A percentile compares a stretch with the other conserved stretches of the same genome.
These are phyloP conservation scores for Bertia moriformis DNA, from an alignment of 2,329 filamentous ascomycete species.

Conservation along the genomic window DNA sequence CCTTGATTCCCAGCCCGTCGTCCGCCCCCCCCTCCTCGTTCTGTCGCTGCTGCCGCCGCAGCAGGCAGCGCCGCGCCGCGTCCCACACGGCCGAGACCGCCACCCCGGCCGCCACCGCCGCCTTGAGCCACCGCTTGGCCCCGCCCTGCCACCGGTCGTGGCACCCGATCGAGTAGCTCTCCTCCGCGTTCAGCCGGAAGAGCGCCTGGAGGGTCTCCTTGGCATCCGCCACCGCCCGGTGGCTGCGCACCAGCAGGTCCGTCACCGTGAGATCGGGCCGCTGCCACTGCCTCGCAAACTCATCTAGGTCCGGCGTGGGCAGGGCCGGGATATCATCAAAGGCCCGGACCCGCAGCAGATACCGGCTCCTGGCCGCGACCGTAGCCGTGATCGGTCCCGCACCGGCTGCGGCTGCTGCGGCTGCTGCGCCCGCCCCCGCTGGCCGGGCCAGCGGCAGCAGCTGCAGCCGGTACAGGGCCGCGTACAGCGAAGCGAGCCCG, in stretches of 20 bases:
- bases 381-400: no score
- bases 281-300: constrained; percentile 32
- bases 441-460: constrained; percentile 37
- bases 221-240: constrained; percentile 28
- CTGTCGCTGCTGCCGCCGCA: constrained; percentile 5
- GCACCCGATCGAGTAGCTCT: constrained; percentile 38
- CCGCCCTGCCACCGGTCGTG: constrained; percentile 48
- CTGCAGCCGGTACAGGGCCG: constrained; percentile 42
- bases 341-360: constrained; percentile 76
- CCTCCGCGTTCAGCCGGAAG: constrained; percentile 27
- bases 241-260: constrained; percentile 13
- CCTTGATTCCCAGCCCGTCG: constrained; percentile 27
- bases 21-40: constrained; percentile 5
- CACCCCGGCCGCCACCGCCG: constrained; percentile 58
- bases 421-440: constrained; percentile 51
- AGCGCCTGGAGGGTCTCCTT: constrained; percentile 42
- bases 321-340: constrained; percentile 56
- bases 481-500: constrained; percentile 47
- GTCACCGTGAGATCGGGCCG: constrained; percentile 21
- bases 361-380: no score
- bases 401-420: no score
- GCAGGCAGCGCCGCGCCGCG: no score
- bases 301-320: constrained; percentile 46
- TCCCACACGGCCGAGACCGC: constrained; percentile 46
- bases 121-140: constrained; percentile 45